These are phyloP conservation scores for Crotalaria pallida DNA, from an alignment of 306 rosid species.

Conservation along the genomic window DNA sequence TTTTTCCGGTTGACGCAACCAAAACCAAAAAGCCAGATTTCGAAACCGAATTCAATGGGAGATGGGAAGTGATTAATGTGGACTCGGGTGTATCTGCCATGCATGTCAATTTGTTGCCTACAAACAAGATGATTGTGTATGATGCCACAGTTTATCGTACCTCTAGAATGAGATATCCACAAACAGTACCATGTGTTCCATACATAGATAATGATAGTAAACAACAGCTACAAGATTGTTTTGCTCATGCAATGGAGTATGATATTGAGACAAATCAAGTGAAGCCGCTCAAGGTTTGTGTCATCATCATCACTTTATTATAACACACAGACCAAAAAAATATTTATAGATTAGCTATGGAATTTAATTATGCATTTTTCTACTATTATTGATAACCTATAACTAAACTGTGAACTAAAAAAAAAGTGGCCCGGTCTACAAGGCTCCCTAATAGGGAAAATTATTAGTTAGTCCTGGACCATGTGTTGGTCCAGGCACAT, in stretches of 20 bases:
- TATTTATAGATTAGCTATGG: no score
- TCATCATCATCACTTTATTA: background rate
- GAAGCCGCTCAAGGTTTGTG: slow-evolving; percentile 67
- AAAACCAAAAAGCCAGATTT: slow-evolving; percentile 13
- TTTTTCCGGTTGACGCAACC: no score
- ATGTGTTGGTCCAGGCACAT: no score
- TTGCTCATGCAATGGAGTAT: slow-evolving; percentile 63
- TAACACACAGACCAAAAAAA: no score
- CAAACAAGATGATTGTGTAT: slow-evolving; percentile 45
- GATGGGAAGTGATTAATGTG: slow-evolving; percentile 33
- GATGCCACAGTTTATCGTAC: slow-evolving; percentile 49
- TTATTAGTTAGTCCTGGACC: no score
- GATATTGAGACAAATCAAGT: slow-evolving; percentile 38
- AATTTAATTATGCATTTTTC: no score
- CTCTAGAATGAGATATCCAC: slow-evolving; percentile 46
- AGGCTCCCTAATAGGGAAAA: no score
- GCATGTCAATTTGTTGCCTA: slow-evolving; percentile 72
- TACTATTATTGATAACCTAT: no score
- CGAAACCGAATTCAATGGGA: slow-evolving; percentile 18
- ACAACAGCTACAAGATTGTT: slow-evolving; percentile 32
- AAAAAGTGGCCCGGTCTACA: no score
- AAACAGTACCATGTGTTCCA: slow-evolving; percentile 38
- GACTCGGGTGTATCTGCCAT: slow-evolving; percentile 67
- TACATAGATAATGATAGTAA: slow-evolving; percentile 3
- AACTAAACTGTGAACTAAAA: no score